These are phyloP conservation scores for Polyporus tsugae DNA, from an alignment of 1,284 basidiomycete species.

Conservation along the genomic window DNA sequence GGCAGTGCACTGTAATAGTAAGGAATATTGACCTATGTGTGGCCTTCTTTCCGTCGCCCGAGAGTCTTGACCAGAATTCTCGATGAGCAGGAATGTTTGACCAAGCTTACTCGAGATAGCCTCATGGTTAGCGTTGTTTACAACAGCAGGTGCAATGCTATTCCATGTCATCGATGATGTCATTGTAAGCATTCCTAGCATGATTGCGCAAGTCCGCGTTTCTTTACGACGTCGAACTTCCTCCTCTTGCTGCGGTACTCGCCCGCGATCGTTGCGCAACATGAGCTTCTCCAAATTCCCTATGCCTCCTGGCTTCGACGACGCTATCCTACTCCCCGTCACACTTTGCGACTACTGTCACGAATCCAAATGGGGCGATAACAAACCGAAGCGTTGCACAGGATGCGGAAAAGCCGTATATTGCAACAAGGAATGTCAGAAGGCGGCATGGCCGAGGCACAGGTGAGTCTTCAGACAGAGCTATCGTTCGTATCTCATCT, in stretches of 20 bases:
- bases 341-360: not conserved
- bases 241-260: too few relatives aligned
- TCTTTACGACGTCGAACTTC: too few relatives aligned
- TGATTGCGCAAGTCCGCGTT: too few relatives aligned
- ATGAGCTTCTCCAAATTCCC: not conserved
- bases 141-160: too few relatives aligned
- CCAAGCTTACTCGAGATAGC: not conserved
- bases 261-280: too few relatives aligned
- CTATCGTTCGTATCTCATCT: not conserved
- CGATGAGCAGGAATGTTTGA: not conserved
- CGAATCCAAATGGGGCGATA: not conserved
- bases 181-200: too few relatives aligned
- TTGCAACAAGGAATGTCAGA: not conserved
- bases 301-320: not conserved
- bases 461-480: not conserved
- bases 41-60: not conserved
- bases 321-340: not conserved
- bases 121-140: too few relatives aligned
- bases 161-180: too few relatives aligned
- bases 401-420: not conserved
- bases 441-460: not conserved
- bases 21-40: not conserved
- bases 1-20: not conserved
- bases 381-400: not conserved
- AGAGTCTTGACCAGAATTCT: not conserved